phyloP scores from a whole-genome alignment of 257 asterid genomes.

The Vinca minor region DNA sequence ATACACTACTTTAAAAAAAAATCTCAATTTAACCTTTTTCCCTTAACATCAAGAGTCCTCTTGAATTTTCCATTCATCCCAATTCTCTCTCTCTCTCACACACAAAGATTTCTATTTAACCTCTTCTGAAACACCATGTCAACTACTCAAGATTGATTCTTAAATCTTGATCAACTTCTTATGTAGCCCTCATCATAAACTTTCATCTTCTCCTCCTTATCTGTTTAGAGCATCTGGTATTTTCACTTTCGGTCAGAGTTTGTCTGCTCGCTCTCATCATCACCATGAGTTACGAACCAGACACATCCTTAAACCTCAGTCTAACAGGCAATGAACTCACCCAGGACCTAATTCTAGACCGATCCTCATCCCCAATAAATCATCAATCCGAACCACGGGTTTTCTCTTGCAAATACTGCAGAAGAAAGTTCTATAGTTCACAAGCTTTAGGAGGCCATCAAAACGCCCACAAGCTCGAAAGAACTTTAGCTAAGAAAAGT shows the following conservation, averaged over 20 bases:
- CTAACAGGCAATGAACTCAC: constrained; percentile 30
- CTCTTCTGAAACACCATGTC: too few species aligned
- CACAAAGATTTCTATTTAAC: constrained; percentile 11
- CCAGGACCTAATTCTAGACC: constrained; percentile 36
- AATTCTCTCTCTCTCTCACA: not conserved
- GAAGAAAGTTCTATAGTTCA: constrained; percentile 68
- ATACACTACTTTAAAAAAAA: too few species aligned
- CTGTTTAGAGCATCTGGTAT: too few species aligned
- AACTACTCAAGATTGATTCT: not conserved
- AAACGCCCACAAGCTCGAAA: constrained; percentile 81
- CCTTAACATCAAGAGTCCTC: too few species aligned
- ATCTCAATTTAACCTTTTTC: too few species aligned
- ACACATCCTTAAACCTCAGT: constrained; percentile 44
- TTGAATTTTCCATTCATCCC: not conserved
- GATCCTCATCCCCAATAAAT: constrained; percentile 29
- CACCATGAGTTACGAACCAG: constrained; percentile 41
- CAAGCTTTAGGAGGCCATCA: constrained; percentile 94
- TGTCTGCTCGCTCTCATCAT: too few species aligned
- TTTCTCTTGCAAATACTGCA: constrained; percentile 72
- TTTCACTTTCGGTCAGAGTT: too few species aligned
- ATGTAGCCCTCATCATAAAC: too few species aligned
- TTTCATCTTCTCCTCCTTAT: not conserved
- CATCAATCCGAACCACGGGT: constrained; percentile 45
- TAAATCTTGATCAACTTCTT: not conserved
- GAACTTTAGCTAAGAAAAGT: constrained; percentile 73